Conservation (phyloP, 2,329 filamentous ascomycete genomes). For the Monosporascus sp. region DNA sequence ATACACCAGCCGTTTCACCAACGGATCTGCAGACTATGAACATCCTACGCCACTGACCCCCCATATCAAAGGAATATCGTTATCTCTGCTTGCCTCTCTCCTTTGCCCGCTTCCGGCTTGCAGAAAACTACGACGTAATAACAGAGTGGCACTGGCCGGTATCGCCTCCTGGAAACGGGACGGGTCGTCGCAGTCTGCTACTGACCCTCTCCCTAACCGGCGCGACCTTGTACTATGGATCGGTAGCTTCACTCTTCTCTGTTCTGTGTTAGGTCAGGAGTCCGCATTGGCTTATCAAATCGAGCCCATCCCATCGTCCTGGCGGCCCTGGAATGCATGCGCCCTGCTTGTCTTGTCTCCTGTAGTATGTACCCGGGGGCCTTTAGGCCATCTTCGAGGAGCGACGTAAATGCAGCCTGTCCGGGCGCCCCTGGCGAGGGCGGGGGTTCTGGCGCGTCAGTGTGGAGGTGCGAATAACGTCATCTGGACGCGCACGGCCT, state of each 20-base stretch:
- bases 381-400: background rate
- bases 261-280: background rate
- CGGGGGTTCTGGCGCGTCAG: background rate
- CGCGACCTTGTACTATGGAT: conserved; percentile 9
- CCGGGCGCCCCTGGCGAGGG: background rate
- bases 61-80: conserved; percentile 8
- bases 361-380: no score
- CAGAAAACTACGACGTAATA: no score
- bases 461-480: background rate
- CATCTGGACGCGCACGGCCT: background rate
- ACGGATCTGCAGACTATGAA: conserved; percentile 1
- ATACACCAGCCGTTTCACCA: background rate
- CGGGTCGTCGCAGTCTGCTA: conserved; percentile 1
- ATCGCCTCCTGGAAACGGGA: background rate
- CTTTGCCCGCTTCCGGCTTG: conserved; percentile 2
- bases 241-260: conserved; percentile 6
- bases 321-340: background rate
- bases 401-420: background rate
- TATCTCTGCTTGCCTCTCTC: conserved; percentile 4
- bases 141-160: no score
- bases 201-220: background rate
- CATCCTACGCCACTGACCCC: conserved; percentile 12
- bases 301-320: background rate
- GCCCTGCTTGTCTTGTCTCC: background rate
- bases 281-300: background rate